Percentiles rank a stretch among this genome's conserved stretches.
Evolutionary conservation across 495 filamentous ascomycete species (phyloP).

Genomic region (Aspergillus cavernicola): DNA sequence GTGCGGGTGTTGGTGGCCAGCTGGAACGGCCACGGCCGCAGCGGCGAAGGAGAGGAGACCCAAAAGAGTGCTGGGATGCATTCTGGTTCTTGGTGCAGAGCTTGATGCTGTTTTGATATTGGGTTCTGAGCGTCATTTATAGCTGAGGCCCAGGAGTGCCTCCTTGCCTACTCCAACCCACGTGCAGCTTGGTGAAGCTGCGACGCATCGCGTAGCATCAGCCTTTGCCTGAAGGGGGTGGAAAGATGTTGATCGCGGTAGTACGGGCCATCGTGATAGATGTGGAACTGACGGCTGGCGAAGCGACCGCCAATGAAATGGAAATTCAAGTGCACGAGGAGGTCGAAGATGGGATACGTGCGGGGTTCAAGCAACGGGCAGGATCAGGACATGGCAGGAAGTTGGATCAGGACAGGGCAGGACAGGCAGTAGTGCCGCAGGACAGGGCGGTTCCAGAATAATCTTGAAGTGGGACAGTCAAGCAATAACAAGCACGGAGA

Average conservation of each 20-base stretch:
- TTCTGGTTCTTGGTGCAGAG: slow-evolving; percentile 11
- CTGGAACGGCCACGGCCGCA: slow-evolving; percentile 28
- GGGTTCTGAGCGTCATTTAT: not conserved
- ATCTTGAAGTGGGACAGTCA: too few relatives aligned
- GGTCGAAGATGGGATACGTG: not conserved
- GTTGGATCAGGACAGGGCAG: too few relatives aligned
- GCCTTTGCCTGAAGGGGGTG: not conserved
- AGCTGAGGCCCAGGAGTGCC: not conserved
- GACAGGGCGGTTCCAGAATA: too few relatives aligned
- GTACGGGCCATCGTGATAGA: not conserved
- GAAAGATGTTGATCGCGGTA: not conserved
- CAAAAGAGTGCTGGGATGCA: slow-evolving; percentile 32
- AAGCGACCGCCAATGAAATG: not conserved
- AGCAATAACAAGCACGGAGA: too few relatives aligned
- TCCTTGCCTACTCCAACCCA: slow-evolving; percentile 4
- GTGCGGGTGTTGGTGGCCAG: slow-evolving; percentile 17
- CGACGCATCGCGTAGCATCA: not conserved
- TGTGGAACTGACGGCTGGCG: not conserved
- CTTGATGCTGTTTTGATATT: not conserved
- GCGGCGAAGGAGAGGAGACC: slow-evolving; percentile 36
- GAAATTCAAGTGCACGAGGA: slow-evolving; percentile 4
- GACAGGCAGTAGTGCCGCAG: too few relatives aligned
- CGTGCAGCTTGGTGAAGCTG: slow-evolving; percentile 1
- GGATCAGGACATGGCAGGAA: too few relatives aligned
- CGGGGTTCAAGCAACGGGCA: too few relatives aligned